These are phyloP conservation scores for Chondrus crispus DNA, from an alignment of 23 red algal species.

Conservation along the genomic window DNA sequence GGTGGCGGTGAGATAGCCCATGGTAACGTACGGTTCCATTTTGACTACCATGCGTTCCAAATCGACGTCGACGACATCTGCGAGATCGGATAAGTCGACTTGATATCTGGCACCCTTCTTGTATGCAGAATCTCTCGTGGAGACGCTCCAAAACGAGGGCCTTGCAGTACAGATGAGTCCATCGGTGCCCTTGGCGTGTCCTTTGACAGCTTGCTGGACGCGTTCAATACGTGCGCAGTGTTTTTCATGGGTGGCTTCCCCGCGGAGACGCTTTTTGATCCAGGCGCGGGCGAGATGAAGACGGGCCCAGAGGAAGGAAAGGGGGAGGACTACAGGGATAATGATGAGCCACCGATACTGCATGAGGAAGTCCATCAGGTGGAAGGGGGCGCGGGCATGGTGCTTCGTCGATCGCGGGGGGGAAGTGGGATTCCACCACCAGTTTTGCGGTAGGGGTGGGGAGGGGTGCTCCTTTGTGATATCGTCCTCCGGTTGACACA, in stretches of 20 bases:
- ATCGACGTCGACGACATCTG: constrained; percentile 55
- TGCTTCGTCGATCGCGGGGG: neutral
- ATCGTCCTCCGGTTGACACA: neutral
- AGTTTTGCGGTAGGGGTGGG: too few species aligned
- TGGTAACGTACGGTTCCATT: constrained; percentile 65
- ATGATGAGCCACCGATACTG: constrained; percentile 69
- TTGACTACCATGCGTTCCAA: constrained; percentile 56
- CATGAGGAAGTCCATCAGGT: constrained; percentile 52
- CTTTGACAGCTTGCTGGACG: neutral
- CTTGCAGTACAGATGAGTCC: constrained; percentile 58
- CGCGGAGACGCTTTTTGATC: constrained; percentile 35
- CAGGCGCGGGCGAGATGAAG: constrained; percentile 38
- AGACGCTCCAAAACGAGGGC: constrained; percentile 60
- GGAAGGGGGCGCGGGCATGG: constrained; percentile 53
- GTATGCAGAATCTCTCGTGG: constrained; percentile 44
- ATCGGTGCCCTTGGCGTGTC: constrained; percentile 7
- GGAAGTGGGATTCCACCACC: constrained; percentile 21
- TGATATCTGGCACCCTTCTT: constrained; percentile 42
- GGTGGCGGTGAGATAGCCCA: constrained; percentile 64
- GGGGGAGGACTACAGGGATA: constrained; percentile 60
- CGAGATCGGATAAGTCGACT: constrained; percentile 59
- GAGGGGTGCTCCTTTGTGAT: too few species aligned
- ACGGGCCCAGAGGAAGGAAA: constrained; percentile 64
- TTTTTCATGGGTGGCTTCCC: constrained; percentile 20
- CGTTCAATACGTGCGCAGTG: constrained; percentile 54